A percentile compares a stretch with the other conserved stretches of the same genome.
Conservation (phyloP, 805 yeast genomes). For the Candida awuae region DNA sequence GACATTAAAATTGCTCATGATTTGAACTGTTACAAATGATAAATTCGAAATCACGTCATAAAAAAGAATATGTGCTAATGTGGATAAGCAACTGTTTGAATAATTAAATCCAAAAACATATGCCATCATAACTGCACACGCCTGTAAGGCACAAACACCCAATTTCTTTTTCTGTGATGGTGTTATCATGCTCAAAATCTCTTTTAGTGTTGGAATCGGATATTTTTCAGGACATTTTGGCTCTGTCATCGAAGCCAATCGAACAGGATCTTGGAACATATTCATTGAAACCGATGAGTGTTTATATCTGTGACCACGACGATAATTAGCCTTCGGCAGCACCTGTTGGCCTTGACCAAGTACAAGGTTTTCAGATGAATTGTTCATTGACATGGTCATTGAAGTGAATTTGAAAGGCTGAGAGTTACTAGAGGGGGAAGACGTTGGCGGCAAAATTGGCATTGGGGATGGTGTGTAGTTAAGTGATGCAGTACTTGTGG, state of each 20-base stretch:
- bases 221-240: slow-evolving; percentile 58
- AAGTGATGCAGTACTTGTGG: slow-evolving; percentile 15
- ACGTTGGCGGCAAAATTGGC: slow-evolving; percentile 12
- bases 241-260: slow-evolving; percentile 58
- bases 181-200: slow-evolving; percentile 53
- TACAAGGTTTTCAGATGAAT: slow-evolving; percentile 9
- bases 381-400: slow-evolving; percentile 30
- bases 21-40: slow-evolving; percentile 60
- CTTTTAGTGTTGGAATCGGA: slow-evolving; percentile 65
- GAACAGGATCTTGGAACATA: slow-evolving; percentile 66
- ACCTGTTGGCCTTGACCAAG: slow-evolving; percentile 9
- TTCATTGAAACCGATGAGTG: slow-evolving; percentile 96
- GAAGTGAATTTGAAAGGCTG: slow-evolving; percentile 63
- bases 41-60: slow-evolving; percentile 79
- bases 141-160: slow-evolving; percentile 51
- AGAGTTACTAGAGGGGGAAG: slow-evolving; percentile 23
- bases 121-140: slow-evolving; percentile 43
- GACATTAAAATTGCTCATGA: slow-evolving; percentile 85
- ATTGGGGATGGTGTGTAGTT: slow-evolving; percentile 19
- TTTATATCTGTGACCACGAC: slow-evolving; percentile 92
- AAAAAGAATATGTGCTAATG: slow-evolving; percentile 78
- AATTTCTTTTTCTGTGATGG: slow-evolving; percentile 51
- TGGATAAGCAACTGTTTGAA: slow-evolving; percentile 54
- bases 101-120: slow-evolving; percentile 53
- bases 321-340: slow-evolving; percentile 48